These are phyloP conservation scores for Phytophthora europaea DNA, from an alignment of 352 stramenopile genomes.

Conservation along the genomic window DNA sequence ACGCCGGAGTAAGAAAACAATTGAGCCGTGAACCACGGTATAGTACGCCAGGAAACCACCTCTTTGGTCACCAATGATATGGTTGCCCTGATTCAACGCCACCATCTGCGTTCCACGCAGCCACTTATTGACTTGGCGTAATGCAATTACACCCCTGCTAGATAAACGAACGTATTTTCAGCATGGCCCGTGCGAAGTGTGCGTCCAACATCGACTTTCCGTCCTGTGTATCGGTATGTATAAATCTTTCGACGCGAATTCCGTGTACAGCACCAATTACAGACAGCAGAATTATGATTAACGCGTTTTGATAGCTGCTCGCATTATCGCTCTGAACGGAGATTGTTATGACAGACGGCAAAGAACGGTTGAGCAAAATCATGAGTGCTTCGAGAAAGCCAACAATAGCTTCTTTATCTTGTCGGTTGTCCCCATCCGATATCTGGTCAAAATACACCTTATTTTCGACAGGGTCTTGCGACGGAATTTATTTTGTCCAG, in stretches of 20 bases:
- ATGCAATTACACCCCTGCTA: conserved; percentile 5
- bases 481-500: not conserved
- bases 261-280: conserved; percentile 1
- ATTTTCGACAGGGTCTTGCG: not conserved
- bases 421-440: conserved; percentile 10
- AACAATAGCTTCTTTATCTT: conserved; percentile 20
- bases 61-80: too few relatives aligned
- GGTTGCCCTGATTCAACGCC: too few relatives aligned
- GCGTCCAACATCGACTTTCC: conserved; percentile 9
- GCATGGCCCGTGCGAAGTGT: not conserved
- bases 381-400: not conserved
- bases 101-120: not conserved
- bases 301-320: not conserved
- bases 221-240: conserved; percentile 1
- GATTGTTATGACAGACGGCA: not conserved
- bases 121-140: not conserved
- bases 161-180: not conserved
- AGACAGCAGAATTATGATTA: not conserved
- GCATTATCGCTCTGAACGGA: conserved; percentile 4
- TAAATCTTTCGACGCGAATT: conserved; percentile 3
- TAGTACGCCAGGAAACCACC: too few relatives aligned
- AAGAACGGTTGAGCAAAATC: not conserved
- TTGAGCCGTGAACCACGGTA: not conserved
- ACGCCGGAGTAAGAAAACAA: conserved; percentile 2
- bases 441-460: conserved; percentile 26